Conservation (phyloP, 139 green algal genomes). For the Pleodorina starrii region DNA sequence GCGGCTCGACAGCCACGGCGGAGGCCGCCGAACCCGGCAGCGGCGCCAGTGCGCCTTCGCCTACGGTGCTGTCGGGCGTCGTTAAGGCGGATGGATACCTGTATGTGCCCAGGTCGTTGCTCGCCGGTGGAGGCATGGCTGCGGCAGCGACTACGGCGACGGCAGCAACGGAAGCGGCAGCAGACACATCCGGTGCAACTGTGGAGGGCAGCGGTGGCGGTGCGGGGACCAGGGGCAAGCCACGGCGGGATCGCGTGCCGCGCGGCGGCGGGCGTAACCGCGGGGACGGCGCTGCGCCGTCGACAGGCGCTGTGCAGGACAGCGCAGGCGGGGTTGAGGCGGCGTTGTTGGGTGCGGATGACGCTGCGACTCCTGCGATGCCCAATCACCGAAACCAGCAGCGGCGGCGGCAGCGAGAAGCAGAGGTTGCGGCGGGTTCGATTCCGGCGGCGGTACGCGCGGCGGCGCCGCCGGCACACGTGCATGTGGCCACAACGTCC, state of each 20-base stretch:
- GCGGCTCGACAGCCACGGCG: background rate
- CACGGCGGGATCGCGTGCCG: background rate
- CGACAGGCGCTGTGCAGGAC: background rate
- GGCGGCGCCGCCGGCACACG: background rate
- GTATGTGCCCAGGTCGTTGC: conserved; percentile 17
- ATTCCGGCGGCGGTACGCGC: background rate
- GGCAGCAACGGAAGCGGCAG: background rate
- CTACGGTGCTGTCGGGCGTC: background rate
- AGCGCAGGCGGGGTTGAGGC: no score
- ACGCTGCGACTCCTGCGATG: no score
- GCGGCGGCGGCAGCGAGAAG: background rate
- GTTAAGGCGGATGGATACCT: conserved; percentile 14
- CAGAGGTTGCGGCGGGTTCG: background rate
- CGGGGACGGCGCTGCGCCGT: background rate
- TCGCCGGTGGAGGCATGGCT: background rate
- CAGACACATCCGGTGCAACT: background rate
- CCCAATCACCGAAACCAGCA: background rate
- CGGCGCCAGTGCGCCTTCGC: background rate
- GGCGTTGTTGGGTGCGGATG: no score
- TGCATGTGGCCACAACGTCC: background rate
- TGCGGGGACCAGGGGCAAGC: no score
- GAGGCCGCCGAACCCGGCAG: background rate
- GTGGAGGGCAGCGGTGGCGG: background rate
- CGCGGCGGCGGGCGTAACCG: background rate
- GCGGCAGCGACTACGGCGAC: no score